Conservation (phyloP, 2,329 filamentous ascomycete genomes). For the Ramichloridium luteum region DNA sequence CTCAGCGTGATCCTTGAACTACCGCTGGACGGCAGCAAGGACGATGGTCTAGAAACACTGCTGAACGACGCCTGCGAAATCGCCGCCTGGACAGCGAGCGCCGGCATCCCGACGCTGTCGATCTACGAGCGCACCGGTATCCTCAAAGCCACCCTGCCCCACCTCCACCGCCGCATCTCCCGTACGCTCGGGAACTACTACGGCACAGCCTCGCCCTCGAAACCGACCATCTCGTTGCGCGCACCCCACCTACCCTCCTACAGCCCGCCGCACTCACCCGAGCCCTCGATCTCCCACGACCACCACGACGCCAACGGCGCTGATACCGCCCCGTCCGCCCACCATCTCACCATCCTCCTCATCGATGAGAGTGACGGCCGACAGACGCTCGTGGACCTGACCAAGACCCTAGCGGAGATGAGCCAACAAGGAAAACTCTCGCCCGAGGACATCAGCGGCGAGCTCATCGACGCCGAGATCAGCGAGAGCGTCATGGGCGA, state of each 20-base stretch:
- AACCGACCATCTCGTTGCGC: slow-evolving; percentile 57
- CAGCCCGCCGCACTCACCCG: slow-evolving; percentile 28
- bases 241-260: slow-evolving; percentile 57
- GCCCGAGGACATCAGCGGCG: slow-evolving; percentile 67
- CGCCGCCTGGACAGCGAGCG: slow-evolving; percentile 82
- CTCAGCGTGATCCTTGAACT: slow-evolving; percentile 74
- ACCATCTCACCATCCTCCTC: slow-evolving; percentile 55
- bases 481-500: slow-evolving; percentile 67
- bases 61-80: slow-evolving; percentile 88
- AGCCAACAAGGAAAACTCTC: slow-evolving; percentile 76
- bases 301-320: slow-evolving; percentile 19
- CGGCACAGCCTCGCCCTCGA: slow-evolving; percentile 49
- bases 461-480: slow-evolving; percentile 83
- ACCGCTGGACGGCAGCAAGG: slow-evolving; percentile 53
- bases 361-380: slow-evolving; percentile 81
- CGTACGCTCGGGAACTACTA: slow-evolving; percentile 81
- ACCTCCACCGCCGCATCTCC: slow-evolving; percentile 66
- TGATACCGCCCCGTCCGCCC: slow-evolving; percentile 17
- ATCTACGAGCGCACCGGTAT: slow-evolving; percentile 90
- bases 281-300: slow-evolving; percentile 10
- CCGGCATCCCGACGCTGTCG: slow-evolving; percentile 75
- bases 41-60: slow-evolving; percentile 66
- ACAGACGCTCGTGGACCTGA: slow-evolving; percentile 89
- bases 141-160: slow-evolving; percentile 79
- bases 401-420: slow-evolving; percentile 90